Evolutionary conservation across 768 basidiomycete species (phyloP).

Genomic region (Pisolithus albus): DNA sequence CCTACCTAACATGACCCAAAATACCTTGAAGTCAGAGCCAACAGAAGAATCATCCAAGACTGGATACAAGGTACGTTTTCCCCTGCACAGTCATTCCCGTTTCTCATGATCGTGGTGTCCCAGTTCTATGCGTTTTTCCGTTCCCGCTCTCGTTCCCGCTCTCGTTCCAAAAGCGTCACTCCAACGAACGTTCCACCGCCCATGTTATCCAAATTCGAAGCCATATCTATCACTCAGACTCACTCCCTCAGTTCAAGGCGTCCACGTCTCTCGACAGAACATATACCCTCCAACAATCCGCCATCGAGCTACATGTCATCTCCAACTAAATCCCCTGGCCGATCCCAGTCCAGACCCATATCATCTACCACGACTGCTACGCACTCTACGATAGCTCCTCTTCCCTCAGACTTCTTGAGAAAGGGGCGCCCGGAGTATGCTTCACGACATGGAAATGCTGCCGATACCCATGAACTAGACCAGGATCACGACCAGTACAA

Average conservation of each 20-base stretch:
- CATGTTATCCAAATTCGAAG: conserved; percentile 14
- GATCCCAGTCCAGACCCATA: conserved; percentile 52
- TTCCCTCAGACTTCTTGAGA: conserved; percentile 37
- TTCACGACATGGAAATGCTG: conserved; percentile 7
- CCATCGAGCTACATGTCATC: conserved; percentile 15
- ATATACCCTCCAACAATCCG: conserved; percentile 2
- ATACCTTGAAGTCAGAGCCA: conserved; percentile 2
- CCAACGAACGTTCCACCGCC: conserved; percentile 3
- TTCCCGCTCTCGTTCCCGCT: conserved; percentile 48
- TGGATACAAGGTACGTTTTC: conserved; percentile 41
- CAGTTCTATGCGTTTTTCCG: conserved; percentile 59
- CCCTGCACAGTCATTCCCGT: neutral
- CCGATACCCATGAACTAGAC: conserved; percentile 9
- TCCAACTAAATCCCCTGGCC: conserved; percentile 34
- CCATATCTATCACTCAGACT: conserved; percentile 1
- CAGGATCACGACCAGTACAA: conserved; percentile 10
- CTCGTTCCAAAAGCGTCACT: conserved; percentile 16
- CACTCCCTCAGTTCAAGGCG: conserved; percentile 12
- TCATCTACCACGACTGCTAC: conserved; percentile 61
- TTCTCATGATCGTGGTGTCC: neutral
- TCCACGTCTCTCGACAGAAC: conserved; percentile 5
- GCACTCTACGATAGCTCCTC: conserved; percentile 54
- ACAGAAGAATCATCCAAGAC: conserved; percentile 19
- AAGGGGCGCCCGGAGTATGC: conserved; percentile 17
- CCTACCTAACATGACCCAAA: conserved; percentile 6